Evolutionary conservation across 2,329 filamentous ascomycete species (phyloP), one percentile per base, ranked within the genome.

Genomic region (Diaporthe sp.): DNA sequence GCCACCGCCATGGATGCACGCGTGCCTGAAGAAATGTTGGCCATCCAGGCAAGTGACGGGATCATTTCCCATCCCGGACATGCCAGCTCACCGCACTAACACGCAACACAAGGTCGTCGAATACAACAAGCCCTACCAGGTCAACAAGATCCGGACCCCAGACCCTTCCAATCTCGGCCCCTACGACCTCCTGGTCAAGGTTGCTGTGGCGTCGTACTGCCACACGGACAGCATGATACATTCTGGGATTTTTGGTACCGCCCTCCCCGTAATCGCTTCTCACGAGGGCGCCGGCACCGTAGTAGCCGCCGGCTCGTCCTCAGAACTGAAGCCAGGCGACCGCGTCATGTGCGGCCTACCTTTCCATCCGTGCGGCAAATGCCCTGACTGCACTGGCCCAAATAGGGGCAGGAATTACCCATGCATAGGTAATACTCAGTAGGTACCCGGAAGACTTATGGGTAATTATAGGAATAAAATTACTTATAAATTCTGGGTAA

Each of bases 221-320:
- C 91, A 93, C 83, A 92, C 91, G 0, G 91, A 92, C 82, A 82
- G 82, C 76, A 90, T 92, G 88, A 89, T 91, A 5, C 78, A 79
- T 9, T 79, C 84, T 2, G 90, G 90, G 65, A 81, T 86, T 61
- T 88, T 92, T 80, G 81, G 80, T 9, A 85, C 86, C 0, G 73
- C 81, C 4, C 83, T 92, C 1, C 90, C 90, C 0, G 84, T 85
- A 74, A 91, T 86, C 12, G 88, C 85, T 9, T 92, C 88, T 0
- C 90, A 91, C 80, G 90, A 92, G 81, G 89, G 89, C 25, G 83
- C 88, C 22, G 90, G 90, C 25, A 90, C 89, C 25, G 85, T 92
- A 70, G 87, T 87, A 10, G 84, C 86, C 1, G 76, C 87, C 4
- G 90, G 90, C 3, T 74, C 79, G 1, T 78, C 81, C 0, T 86